Evolutionary conservation across 2,329 filamentous ascomycete species (phyloP), one percentile per base, ranked within the genome.

Genomic region (Xylariaceae sp.): DNA sequence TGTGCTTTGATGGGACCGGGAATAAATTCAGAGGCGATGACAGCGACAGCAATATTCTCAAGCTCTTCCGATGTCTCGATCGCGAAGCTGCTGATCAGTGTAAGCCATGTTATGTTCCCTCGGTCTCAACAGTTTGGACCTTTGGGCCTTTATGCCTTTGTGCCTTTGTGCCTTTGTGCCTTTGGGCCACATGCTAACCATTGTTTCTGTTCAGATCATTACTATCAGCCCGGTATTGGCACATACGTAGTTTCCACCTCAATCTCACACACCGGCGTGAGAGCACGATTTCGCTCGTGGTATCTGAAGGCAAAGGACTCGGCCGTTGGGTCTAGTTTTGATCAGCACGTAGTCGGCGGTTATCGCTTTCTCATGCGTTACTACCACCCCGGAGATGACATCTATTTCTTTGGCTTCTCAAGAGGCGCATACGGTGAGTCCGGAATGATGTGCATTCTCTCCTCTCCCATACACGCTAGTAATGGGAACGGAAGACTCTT

Each of bases 311-410:
- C 86, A 56, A 89, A 89, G 62, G 89, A 94, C 68, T 88, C 86
- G 2, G 89, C 88, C 7, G 71, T 95, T 57, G 89, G 89, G 1
- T 87, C 86, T 0, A 89, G 86, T 0, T 92, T 95, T 60, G 88
- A 87, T 61, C 80, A 89, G 54, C 89, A 94, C 71, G 89, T 94
- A 8, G 88, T 94, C 62, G 88, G 85, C 6, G 89, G 88, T 1
- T 94, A 94, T 70, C 84, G 85, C 52, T 89, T 91, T 68, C 74
- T 90, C 45, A 89, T 89, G 85, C 80, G 84, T 19, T 87, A 85
- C 67, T 89, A 89, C 67, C 76, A 76, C 44, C 78, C 80, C 0
- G 80, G 80, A 29, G 80, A 84, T 57, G 78, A 84, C 55, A 86
- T 88, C 37, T 88, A 84, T 66, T 82, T 89, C 71, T 88, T 89